Base-by-base conservation (phyloP, 2,329 filamentous ascomycete genomes). In the Ophiocordyceps australis region DNA sequence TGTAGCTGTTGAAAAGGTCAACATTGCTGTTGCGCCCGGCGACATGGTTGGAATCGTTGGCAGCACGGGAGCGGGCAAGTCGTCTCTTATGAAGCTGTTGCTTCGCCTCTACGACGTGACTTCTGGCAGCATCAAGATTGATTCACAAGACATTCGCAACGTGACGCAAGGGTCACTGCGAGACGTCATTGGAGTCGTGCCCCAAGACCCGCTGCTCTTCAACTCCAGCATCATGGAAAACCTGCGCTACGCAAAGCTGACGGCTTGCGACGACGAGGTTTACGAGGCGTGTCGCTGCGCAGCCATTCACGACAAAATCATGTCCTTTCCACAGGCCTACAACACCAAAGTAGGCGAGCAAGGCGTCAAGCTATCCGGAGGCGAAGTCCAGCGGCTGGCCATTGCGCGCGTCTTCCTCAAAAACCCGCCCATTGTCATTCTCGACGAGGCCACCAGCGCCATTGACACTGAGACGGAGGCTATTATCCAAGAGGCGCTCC, bases 211-310 rank as follows among this genome's bases (percentile, higher is more conserved):
- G 0, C 52, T 61, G 0, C 49, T 78, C 6, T 77, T 79, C 50
- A 73, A 76, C 39, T 57, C 62, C 17, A 64, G 65, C 2, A 62
- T 78, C 23, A 57, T 71, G 39, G 62, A 74, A 14, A 79, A 78
- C 37, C 51, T 79, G 13, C 59, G 59, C 3, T 78, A 78, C 41
- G 68, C 68, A 4, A 58, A 60, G 10, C 59, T 67, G 3, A 54
- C 60, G n/a, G 70, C 72, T 2, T 68, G 63, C 0, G 62, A 74
- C 23, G 58, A 59, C 7, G 65, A 77, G 16, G 57, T 74, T 21
- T 52, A 62, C 27, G 60, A 59, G 3, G 73, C 72, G 0, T 76
- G 71, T 38, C 58, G 57, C 28, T 61, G 62, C 1, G 73, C 71
- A 3, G 59, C 62, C 4, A 65, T 78, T 15, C 72, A 78, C 42